Percentiles rank a stretch among this genome's conserved stretches.
phyloP scores from a whole-genome alignment of 106 monocot species.

The Phalaenopsis equestris region DNA sequence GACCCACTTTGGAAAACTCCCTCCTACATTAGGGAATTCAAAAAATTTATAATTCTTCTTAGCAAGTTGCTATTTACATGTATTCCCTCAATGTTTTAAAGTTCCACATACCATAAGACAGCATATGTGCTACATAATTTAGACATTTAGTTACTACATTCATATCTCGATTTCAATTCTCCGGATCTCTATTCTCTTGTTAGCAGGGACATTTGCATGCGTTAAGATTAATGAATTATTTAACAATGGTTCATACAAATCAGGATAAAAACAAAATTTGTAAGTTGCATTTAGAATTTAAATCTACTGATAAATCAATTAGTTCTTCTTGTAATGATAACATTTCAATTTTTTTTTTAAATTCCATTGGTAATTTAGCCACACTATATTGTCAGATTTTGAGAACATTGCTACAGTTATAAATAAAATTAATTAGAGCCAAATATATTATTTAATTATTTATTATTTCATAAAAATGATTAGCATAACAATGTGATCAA shows the following conservation, averaged over 20 bases:
- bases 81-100: not conserved
- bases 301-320: not conserved
- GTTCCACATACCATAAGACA: not conserved
- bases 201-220: not conserved
- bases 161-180: not conserved
- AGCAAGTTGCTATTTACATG: not conserved
- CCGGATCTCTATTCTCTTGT: not conserved
- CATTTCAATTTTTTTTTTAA: not conserved
- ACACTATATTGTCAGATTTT: not conserved
- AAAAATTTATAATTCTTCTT: too few species aligned
- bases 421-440: not conserved
- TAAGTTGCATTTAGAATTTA: not conserved
- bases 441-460: constrained; percentile 1
- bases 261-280: not conserved
- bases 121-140: not conserved
- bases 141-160: not conserved
- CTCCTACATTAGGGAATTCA: too few species aligned
- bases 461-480: not conserved
- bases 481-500: not conserved
- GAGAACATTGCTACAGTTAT: not conserved
- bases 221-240: not conserved
- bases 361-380: not conserved
- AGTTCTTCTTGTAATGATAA: not conserved
- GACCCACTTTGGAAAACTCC: too few species aligned
- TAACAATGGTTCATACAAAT: not conserved